Conservation (phyloP, 371 early-diverging fungal species). For the Phascolomyces articulosus region DNA sequence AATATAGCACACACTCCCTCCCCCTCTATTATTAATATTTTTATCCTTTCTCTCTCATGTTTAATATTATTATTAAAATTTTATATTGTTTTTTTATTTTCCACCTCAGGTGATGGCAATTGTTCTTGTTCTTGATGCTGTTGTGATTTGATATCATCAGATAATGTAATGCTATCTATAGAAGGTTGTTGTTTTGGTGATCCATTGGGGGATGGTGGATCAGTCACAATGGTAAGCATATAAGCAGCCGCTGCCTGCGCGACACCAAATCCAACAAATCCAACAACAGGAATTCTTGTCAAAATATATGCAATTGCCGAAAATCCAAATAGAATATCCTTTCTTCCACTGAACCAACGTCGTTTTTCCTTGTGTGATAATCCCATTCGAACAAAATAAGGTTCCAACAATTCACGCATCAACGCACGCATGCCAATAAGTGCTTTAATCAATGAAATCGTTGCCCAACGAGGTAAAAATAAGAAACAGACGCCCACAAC, state of each 20-base stretch:
- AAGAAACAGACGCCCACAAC: constrained; percentile 50
- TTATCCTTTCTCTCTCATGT: too few species aligned
- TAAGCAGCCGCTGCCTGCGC: constrained; percentile 63
- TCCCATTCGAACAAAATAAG: constrained; percentile 66
- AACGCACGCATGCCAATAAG: constrained; percentile 65
- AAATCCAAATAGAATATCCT: constrained; percentile 66
- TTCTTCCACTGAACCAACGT: constrained; percentile 64
- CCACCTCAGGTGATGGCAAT: not conserved
- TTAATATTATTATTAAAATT: not conserved
- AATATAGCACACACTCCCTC: too few species aligned
- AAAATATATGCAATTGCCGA: constrained; percentile 62
- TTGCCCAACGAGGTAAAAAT: constrained; percentile 45
- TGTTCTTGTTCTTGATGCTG: not conserved
- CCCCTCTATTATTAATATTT: too few species aligned
- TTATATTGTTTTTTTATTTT: constrained; percentile 3
- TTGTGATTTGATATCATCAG: not conserved
- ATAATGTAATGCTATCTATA: not conserved
- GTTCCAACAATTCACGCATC: constrained; percentile 66
- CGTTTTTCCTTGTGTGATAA: constrained; percentile 55
- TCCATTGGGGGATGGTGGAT: constrained; percentile 38
- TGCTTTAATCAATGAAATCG: constrained; percentile 50
- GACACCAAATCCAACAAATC: constrained; percentile 58
- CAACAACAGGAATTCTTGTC: constrained; percentile 54
- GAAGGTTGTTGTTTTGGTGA: not conserved
- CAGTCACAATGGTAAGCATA: constrained; percentile 57